Evolutionary conservation across 2,329 filamentous ascomycete genomes (phyloP).

Genomic region (Chalaropsis thielavioides): DNA sequence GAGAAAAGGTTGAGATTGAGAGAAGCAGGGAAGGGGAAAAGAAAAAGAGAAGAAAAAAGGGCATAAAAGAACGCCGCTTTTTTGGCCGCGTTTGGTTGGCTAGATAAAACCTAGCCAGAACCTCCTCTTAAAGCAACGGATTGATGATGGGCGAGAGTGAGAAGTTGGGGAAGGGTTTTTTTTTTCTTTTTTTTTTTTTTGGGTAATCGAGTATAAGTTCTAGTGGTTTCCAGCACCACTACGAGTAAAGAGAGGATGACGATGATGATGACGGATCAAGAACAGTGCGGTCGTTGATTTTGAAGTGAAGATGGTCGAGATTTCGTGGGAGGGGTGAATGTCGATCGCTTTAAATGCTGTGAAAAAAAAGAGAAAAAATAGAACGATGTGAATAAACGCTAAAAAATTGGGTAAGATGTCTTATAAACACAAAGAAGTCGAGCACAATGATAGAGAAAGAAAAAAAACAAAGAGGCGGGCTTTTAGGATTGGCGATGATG

Average conservation of each 20-base stretch:
- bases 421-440: background rate
- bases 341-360: background rate
- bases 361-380: background rate
- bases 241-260: background rate
- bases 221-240: background rate
- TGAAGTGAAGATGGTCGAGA: background rate
- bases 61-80: background rate
- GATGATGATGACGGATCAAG: background rate
- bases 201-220: background rate
- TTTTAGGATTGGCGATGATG: background rate
- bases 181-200: too few species aligned
- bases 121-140: background rate
- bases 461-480: background rate
- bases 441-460: background rate
- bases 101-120: background rate
- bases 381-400: background rate
- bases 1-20: conserved; percentile 7
- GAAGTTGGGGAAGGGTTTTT: background rate
- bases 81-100: background rate
- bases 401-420: background rate
- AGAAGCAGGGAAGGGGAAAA: background rate
- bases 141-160: background rate
- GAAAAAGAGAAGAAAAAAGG: background rate
- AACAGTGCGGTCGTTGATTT: background rate
- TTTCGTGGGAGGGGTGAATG: background rate